phyloP scores from a whole-genome alignment of 192 early-diverging fungal species.

The Dissophora ornata region DNA sequence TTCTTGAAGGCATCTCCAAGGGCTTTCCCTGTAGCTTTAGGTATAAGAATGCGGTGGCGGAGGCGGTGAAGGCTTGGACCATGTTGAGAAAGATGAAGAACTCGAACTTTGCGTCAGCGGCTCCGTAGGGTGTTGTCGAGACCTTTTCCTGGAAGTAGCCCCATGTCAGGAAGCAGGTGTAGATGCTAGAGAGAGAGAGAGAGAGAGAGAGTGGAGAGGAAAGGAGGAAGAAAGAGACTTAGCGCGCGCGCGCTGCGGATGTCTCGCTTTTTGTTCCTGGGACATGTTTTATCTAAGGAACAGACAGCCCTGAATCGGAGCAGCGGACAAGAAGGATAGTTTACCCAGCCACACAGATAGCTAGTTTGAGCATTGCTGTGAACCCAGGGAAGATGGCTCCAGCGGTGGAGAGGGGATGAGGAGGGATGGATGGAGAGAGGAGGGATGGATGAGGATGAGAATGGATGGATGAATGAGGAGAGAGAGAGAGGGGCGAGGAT shows the following conservation, averaged over 20 bases:
- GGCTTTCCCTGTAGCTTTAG: constrained; percentile 65
- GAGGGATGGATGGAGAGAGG: not conserved
- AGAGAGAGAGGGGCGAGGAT: not conserved
- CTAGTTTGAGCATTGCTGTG: constrained; percentile 39
- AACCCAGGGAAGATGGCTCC: not conserved
- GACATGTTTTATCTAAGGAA: too few relatives aligned
- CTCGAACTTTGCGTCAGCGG: constrained; percentile 73
- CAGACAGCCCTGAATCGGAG: not conserved
- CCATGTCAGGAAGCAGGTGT: constrained; percentile 97
- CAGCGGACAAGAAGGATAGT: not conserved
- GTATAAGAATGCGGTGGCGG: constrained; percentile 81
- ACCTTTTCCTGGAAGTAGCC: constrained; percentile 95
- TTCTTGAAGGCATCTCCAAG: constrained; percentile 47
- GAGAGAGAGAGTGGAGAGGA: not conserved
- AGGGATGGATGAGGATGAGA: not conserved
- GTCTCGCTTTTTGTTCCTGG: too few relatives aligned
- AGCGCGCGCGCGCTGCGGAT: too few relatives aligned
- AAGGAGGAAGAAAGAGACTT: not conserved
- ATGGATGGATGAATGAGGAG: not conserved
- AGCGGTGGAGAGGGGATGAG: not conserved
- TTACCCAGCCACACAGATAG: constrained; percentile 51
- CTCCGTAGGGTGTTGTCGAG: constrained; percentile 84
- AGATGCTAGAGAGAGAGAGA: constrained; percentile 80
- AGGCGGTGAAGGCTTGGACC: constrained; percentile 84
- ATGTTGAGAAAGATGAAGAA: constrained; percentile 95